These are phyloP conservation scores for Elsinoe fawcettii DNA, from an alignment of 2,329 filamentous ascomycete species.

Conservation along the genomic window DNA sequence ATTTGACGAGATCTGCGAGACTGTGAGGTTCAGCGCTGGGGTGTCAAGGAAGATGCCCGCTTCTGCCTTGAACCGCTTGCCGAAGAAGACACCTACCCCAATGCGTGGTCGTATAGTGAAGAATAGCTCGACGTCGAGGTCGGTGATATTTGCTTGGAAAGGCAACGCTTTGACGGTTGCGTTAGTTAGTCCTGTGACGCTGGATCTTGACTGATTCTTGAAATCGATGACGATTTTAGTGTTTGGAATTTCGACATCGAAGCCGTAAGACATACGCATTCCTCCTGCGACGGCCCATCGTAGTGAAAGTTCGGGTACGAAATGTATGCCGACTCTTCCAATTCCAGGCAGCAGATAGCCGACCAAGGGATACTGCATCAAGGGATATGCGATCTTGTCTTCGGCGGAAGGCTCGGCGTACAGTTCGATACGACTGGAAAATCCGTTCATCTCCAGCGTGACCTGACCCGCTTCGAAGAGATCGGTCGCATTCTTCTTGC, in stretches of 20 bases:
- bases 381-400: neutral
- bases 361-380: neutral
- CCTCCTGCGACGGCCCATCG: neutral
- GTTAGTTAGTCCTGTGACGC: neutral
- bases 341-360: neutral
- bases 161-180: neutral
- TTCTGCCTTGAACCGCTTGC: neutral
- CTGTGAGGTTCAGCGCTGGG: neutral
- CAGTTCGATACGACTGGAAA: neutral
- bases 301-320: neutral
- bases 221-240: neutral
- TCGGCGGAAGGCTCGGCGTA: neutral
- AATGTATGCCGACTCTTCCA: neutral
- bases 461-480: neutral
- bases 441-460: neutral
- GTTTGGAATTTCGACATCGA: neutral
- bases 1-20: neutral
- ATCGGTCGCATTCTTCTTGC: too few relatives aligned
- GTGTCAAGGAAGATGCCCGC: neutral
- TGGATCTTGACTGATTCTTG: neutral
- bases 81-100: neutral
- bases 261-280: neutral
- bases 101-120: neutral
- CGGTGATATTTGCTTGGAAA: neutral
- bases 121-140: neutral